These are phyloP conservation scores for Sphenostylis stenocarpa DNA, from an alignment of 306 rosid species.

Conservation along the genomic window DNA sequence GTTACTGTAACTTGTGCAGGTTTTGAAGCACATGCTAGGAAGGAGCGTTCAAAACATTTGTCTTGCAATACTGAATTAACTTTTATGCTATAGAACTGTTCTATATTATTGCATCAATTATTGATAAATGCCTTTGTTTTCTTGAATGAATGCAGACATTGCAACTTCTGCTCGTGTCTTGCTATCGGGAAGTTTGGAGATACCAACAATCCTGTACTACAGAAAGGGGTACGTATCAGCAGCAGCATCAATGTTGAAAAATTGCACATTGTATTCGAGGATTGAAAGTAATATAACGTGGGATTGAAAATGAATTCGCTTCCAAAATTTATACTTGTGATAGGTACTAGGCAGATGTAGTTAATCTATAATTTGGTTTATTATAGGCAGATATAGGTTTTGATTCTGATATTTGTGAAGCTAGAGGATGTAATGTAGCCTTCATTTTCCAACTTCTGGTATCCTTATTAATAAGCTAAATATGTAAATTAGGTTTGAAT, in stretches of 20 bases:
- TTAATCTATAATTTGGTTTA: not conserved
- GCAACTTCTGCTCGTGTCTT: not conserved
- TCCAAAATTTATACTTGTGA: not conserved
- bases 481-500: no score
- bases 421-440: not conserved
- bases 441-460: not conserved
- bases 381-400: not conserved
- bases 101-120: constrained; percentile 21
- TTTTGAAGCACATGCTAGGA: constrained; percentile 50
- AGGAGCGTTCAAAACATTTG: constrained; percentile 46
- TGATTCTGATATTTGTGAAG: constrained; percentile 13
- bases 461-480: no score
- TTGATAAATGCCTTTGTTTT: constrained; percentile 29
- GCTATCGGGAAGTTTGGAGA: constrained; percentile 25
- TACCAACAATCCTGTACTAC: not conserved
- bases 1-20: constrained; percentile 66
- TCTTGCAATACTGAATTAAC: constrained; percentile 31
- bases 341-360: constrained; percentile 5
- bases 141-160: constrained; percentile 32
- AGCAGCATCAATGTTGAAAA: not conserved
- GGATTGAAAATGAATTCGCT: constrained; percentile 17
- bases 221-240: not conserved
- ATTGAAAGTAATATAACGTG: constrained; percentile 18
- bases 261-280: not conserved
- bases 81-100: constrained; percentile 13